Evolutionary conservation across 106 monocot genomes (phyloP).

Genomic region (Allium fistulosum): DNA sequence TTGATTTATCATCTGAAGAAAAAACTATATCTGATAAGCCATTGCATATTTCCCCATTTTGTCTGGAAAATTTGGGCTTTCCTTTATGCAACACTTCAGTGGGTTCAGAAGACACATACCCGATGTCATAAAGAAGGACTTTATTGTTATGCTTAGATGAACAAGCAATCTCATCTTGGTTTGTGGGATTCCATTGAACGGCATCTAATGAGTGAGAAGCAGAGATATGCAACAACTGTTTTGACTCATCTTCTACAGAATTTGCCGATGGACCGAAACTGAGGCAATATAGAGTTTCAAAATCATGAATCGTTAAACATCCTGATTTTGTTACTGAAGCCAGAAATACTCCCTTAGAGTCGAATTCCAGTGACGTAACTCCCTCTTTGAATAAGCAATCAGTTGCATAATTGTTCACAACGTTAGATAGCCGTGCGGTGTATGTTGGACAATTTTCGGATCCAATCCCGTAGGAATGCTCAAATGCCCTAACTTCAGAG

Average conservation of each 20-base stretch:
- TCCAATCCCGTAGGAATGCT: constrained; percentile 18
- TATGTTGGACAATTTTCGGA: constrained; percentile 23
- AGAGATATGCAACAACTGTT: constrained; percentile 51
- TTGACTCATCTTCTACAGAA: constrained; percentile 31
- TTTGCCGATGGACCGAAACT: constrained; percentile 41
- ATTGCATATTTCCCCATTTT: constrained; percentile 11
- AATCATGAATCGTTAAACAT: constrained; percentile 87
- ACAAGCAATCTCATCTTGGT: constrained; percentile 93
- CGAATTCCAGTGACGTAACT: constrained; percentile 39
- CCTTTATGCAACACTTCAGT: constrained; percentile 66
- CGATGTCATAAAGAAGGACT: constrained; percentile 60
- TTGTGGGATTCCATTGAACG: constrained; percentile 76
- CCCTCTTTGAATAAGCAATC: constrained; percentile 21
- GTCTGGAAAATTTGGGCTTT: constrained; percentile 32
- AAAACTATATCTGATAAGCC: constrained; percentile 73
- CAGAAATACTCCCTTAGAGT: constrained; percentile 78
- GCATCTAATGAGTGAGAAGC: constrained; percentile 37
- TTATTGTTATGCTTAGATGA: constrained; percentile 45
- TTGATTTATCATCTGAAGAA: constrained; percentile 63
- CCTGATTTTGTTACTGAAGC: constrained; percentile 85
- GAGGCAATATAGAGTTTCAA: constrained; percentile 66
- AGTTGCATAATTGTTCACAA: constrained; percentile 12
- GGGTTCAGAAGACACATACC: constrained; percentile 60
- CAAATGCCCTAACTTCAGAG: constrained; percentile 38
- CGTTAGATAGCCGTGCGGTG: constrained; percentile 22